Evolutionary conservation across 2,329 filamentous ascomycete genomes (phyloP), one percentile per base, ranked within the genome.

Genomic region (Xylaria multiplex): DNA sequence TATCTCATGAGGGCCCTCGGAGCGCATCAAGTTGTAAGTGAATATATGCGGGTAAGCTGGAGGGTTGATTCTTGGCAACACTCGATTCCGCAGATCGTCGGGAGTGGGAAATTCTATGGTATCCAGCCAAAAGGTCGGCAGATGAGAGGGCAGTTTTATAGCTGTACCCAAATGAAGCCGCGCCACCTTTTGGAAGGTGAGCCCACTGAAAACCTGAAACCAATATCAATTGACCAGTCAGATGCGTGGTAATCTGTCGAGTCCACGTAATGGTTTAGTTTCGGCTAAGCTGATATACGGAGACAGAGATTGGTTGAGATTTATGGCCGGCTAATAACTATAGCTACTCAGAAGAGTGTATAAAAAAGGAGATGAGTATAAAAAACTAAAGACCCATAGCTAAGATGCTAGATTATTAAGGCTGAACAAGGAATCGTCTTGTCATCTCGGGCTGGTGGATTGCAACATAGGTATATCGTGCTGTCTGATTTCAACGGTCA

Each of bases 251-350:
- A 19, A 52, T 35, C 46, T 43, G 19, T 13, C n/a, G 16, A 27
- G 61, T 61, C 61, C 54, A 64, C 65, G 65, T 61, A 64, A 67
- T 64, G 46, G 8, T 11, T 35, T n/a, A 46, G 16, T 53, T 50
- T 52, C 65, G 65, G 65, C 65, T 67, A 67, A 67, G 65, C 65
- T 67, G 65, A 64, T 64, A 60, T 67, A 40, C 52, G 30, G 42
- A 42, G 52, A 54, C 14, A 9, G 32, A 58, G 61, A 67, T 67
- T 67, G 65, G 49, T 30, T 24, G 50, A 48, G 19, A 42, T n/a
- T 19, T 6, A 40, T 22, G 37, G 46, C 65, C 56, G 65, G 57
- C 14, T 66, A 52, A 59, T 60, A 32, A 53, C 35, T 19, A 60
- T 46, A 14, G 37, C 27, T 63, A 14, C n/a, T 30, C 27, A 24